Conservation (phyloP, 2,329 filamentous ascomycete species). For the Shiraia bambusicola region DNA sequence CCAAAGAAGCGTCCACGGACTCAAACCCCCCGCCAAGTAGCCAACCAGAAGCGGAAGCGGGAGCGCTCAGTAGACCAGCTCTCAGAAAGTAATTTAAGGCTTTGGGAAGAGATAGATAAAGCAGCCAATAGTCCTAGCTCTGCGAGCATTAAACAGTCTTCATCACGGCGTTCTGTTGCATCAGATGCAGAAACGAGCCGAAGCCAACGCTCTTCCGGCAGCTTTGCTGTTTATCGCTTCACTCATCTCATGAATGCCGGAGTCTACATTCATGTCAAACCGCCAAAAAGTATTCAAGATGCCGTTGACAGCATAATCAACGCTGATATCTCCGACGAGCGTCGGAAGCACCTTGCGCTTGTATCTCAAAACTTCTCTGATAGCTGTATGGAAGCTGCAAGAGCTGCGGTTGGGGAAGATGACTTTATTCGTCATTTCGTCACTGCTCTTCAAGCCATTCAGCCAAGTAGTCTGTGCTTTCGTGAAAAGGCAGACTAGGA, state of each 20-base stretch:
- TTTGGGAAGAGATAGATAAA: constrained; percentile 5
- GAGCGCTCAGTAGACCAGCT: too few relatives aligned
- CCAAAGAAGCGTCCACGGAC: too few relatives aligned
- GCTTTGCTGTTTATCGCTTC: constrained; percentile 1
- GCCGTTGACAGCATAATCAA: constrained; percentile 9
- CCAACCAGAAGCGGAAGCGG: too few relatives aligned
- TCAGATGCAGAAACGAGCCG: constrained; percentile 4
- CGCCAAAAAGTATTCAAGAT: constrained; percentile 11
- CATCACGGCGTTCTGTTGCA: constrained; percentile 5
- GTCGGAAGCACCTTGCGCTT: constrained; percentile 6
- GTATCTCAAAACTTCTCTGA: constrained; percentile 11
- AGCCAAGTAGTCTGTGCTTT: constrained; percentile 8
- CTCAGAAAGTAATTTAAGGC: too few relatives aligned
- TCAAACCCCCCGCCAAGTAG: too few relatives aligned
- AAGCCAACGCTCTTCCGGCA: constrained; percentile 1
- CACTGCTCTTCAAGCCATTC: constrained; percentile 6
- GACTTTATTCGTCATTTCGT: constrained; percentile 10
- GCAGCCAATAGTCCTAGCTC: constrained; percentile 4
- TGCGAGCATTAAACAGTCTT: constrained; percentile 6
- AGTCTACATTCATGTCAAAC: constrained; percentile 11
- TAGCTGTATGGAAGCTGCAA: constrained; percentile 6
- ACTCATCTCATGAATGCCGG: constrained; percentile 6
- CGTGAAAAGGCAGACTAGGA: constrained; percentile 10
- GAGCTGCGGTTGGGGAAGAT: constrained; percentile 7
- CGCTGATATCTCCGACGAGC: constrained; percentile 10